Evolutionary conservation across 2,329 filamentous ascomycete genomes (phyloP), one percentile per base, ranked within the genome.

Genomic region (Paecilomyces fulvus): DNA sequence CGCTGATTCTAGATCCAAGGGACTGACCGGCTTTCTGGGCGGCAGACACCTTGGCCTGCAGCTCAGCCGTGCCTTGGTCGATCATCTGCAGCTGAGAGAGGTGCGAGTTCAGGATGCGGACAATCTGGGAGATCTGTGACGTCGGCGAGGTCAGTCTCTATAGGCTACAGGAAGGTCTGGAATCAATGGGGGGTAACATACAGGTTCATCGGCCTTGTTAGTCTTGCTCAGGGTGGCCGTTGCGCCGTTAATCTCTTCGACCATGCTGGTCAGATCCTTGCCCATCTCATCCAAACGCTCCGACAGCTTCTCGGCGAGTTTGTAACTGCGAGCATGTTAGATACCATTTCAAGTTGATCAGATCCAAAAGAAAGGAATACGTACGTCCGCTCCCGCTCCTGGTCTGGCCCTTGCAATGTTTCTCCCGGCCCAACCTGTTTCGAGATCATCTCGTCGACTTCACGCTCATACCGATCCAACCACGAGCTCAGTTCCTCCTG

Each of bases 221-320:
- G 88, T 90, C 80, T 95, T 96, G 80, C 85, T 92, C 62, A 99
- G 77, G 23, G 86, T 90, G 55, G 89, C 83, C n/a, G 90, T 94
- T 60, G 95, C 92, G 64, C 87, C 85, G 70, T 99, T 99, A 70
- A 99, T 95, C 74, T 97, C 94, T 70, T 95, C 92, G 65, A 99
- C 95, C 91, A 99, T 97, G 75, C 90, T 92, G 51, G 85, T 86
- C 60, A 99, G 79, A 69, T 96, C 91, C 70, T 90, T 89, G 68
- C 90, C 91, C 84, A 97, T 95, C 65, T 95, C 91, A 57, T 95
- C 92, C 61, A 99, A 79, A 62, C 90, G 85, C 69, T 95, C 90
- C 10, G 90, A 90, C 61, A 96, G 81, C 73, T 90, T 94, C 79
- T 99, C 94, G 1, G 94, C 94, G 54, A 95, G 79, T 80, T 96